phyloP scores from a whole-genome alignment of 768 basidiomycete genomes.

The Ephemerocybe angulata region DNA sequence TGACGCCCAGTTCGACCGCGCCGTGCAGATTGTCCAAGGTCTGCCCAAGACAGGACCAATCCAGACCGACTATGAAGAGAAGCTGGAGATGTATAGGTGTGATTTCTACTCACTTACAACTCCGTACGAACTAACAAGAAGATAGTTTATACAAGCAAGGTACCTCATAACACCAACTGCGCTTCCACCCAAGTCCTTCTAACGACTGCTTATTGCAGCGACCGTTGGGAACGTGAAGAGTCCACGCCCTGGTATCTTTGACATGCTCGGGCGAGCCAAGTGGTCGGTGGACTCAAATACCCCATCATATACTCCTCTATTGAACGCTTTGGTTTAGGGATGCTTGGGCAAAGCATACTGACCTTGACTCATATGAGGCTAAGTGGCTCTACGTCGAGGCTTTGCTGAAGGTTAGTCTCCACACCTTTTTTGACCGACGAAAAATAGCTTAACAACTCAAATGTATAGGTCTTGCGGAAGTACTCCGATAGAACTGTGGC shows the following conservation, averaged over 20 bases:
- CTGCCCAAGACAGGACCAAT: constrained; percentile 93
- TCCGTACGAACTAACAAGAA: neutral
- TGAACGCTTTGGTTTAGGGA: constrained; percentile 55
- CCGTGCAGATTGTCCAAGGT: constrained; percentile 90
- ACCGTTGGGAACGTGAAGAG: constrained; percentile 85
- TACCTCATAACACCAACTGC: constrained; percentile 26
- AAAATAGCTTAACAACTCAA: neutral
- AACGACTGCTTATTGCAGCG: constrained; percentile 42
- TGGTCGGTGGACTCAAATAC: constrained; percentile 51
- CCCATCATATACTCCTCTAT: neutral
- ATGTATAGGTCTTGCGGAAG: constrained; percentile 65
- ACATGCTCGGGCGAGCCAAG: constrained; percentile 90
- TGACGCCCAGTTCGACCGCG: constrained; percentile 86
- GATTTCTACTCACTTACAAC: constrained; percentile 13
- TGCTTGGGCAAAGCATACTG: constrained; percentile 92
- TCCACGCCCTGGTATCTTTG: constrained; percentile 80
- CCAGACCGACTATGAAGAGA: constrained; percentile 94
- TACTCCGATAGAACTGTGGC: constrained; percentile 84
- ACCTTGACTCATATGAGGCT: constrained; percentile 72
- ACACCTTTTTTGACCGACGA: neutral
- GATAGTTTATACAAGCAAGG: constrained; percentile 90
- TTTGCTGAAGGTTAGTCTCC: constrained; percentile 61
- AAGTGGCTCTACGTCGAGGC: constrained; percentile 90
- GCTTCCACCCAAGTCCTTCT: neutral
- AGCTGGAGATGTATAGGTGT: constrained; percentile 88